A percentile compares a stretch with the other conserved stretches of the same genome.
Conservation (phyloP, 768 basidiomycete genomes). For the Serendipita indica region DNA sequence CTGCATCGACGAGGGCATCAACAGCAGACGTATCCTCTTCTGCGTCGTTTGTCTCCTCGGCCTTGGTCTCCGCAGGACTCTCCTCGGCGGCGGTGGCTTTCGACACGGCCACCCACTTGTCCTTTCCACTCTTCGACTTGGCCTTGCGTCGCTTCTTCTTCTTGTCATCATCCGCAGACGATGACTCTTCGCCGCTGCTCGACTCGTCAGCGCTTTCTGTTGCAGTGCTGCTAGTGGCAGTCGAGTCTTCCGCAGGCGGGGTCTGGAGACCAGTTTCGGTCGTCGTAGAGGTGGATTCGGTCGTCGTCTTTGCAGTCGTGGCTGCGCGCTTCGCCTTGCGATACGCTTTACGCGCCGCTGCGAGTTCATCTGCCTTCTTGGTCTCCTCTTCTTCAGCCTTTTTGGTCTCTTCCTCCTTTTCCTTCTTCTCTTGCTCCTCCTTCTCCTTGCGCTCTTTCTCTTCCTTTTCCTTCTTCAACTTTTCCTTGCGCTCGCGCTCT, state of each 20-base stretch:
- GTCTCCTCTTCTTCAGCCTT: conserved; percentile 5
- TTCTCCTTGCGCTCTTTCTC: conserved; percentile 13
- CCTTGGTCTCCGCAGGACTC: neutral
- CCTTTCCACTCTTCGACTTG: conserved; percentile 8
- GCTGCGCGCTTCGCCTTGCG: neutral
- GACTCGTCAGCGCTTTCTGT: neutral
- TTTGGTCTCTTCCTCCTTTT: conserved; percentile 5
- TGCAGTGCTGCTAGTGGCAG: neutral
- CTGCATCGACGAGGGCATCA: conserved; percentile 8
- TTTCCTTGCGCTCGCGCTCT: conserved; percentile 19
- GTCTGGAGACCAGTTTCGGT: neutral
- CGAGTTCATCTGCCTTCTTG: neutral
- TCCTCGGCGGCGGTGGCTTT: conserved; percentile 7
- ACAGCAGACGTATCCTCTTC: neutral
- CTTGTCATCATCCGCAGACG: neutral
- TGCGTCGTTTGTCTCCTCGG: neutral
- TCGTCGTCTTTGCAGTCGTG: neutral
- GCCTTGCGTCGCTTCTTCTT: neutral
- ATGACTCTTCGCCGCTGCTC: neutral
- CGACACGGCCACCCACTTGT: conserved; percentile 11
- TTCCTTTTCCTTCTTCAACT: conserved; percentile 17
- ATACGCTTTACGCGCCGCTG: neutral
- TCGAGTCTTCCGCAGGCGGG: neutral
- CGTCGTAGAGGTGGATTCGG: neutral
- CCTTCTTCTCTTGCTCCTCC: conserved; percentile 14